phyloP scores from a whole-genome alignment of 441 rosid genomes.

The Gossypium schwendimanii region DNA sequence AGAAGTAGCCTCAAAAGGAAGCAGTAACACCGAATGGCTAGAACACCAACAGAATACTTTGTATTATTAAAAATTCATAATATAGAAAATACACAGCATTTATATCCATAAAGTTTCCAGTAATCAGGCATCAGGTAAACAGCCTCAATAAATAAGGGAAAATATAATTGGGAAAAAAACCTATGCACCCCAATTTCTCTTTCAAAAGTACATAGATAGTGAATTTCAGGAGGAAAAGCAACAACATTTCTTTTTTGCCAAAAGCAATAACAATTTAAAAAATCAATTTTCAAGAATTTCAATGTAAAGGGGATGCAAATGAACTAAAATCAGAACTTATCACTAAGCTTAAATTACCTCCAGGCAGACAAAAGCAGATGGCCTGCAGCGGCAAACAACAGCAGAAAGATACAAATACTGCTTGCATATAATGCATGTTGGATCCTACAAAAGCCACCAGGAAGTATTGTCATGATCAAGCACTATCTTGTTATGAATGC shows the following conservation, averaged over 20 bases:
- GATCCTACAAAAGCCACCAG: slow-evolving; percentile 56
- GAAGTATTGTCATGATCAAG: slow-evolving; percentile 15
- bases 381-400: slow-evolving; percentile 69
- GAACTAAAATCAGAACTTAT: not conserved
- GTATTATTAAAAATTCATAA: not conserved
- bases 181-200: not conserved
- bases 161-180: not conserved
- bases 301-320: not conserved
- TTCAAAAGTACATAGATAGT: not conserved
- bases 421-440: slow-evolving; percentile 80
- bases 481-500: not conserved
- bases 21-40: not conserved
- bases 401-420: slow-evolving; percentile 89
- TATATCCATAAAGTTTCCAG: not conserved
- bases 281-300: not conserved
- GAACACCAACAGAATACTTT: not conserved
- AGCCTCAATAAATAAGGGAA: not conserved
- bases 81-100: not conserved
- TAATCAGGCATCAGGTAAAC: not conserved
- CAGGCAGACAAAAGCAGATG: slow-evolving; percentile 75
- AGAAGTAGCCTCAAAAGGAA: not conserved
- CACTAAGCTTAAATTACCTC: slow-evolving; percentile 50
- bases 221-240: not conserved
- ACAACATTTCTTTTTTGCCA: not conserved
- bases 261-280: not conserved